A percentile compares a stretch with the other conserved stretches of the same genome.
Conservation (phyloP, 768 basidiomycete species). For the Holtermanniella nyarrowii region DNA sequence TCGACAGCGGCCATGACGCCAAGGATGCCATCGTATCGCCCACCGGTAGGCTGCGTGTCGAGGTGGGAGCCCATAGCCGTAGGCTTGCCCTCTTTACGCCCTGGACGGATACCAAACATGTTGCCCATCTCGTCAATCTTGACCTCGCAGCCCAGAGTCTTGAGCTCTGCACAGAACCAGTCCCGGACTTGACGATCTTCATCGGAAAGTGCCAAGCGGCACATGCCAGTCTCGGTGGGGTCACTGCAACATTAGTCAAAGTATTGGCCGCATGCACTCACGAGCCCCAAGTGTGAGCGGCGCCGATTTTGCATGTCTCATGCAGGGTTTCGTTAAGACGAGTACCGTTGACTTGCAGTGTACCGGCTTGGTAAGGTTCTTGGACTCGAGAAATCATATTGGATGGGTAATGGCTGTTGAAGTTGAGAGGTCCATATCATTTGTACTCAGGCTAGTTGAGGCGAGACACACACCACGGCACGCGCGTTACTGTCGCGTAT, state of each 20-base stretch:
- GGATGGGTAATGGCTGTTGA: no score
- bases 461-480: no score
- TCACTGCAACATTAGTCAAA: not conserved
- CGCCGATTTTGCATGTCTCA: not conserved
- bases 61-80: constrained; percentile 12
- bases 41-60: constrained; percentile 12
- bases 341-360: not conserved
- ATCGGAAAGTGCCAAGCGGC: constrained; percentile 2
- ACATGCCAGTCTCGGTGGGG: not conserved
- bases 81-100: constrained; percentile 2
- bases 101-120: constrained; percentile 9
- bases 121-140: constrained; percentile 13
- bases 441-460: no score
- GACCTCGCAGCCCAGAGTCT: constrained; percentile 7
- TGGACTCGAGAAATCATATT: not conserved
- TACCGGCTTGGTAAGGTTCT: not conserved
- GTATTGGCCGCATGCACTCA: not conserved
- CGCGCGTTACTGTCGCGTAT: no score
- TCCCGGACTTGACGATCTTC: constrained; percentile 8
- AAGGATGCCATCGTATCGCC: constrained; percentile 15
- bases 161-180: constrained; percentile 2
- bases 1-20: constrained; percentile 9
- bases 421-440: no score
- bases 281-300: not conserved
- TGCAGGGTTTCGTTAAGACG: not conserved